phyloP scores from a whole-genome alignment of 176 grass and related monocot genomes.

The Juncus inflexus region DNA sequence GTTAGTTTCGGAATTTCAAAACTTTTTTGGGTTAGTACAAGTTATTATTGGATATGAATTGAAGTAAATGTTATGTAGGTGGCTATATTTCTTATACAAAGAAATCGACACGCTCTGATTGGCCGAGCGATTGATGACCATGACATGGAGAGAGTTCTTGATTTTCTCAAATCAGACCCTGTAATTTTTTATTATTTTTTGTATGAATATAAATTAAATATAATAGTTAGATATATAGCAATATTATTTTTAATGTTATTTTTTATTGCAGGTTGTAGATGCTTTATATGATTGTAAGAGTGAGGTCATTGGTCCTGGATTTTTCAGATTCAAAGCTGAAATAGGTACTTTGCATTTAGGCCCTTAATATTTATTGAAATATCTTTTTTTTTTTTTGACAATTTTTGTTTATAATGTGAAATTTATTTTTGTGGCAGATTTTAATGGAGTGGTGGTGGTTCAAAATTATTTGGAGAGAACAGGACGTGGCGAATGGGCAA shows the following conservation, averaged over 20 bases:
- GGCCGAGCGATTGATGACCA: slow-evolving; percentile 96
- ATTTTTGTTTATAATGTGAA: slow-evolving; percentile 13
- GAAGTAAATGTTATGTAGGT: slow-evolving; percentile 36
- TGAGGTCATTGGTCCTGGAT: slow-evolving; percentile 97
- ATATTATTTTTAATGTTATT: background rate
- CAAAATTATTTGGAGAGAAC: slow-evolving; percentile 98
- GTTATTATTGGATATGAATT: too few species aligned
- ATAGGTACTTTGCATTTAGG: slow-evolving; percentile 47
- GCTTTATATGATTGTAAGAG: slow-evolving; percentile 97
- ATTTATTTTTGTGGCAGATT: slow-evolving; percentile 46
- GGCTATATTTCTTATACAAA: slow-evolving; percentile 99
- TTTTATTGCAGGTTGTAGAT: slow-evolving; percentile 80
- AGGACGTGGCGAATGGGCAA: slow-evolving; percentile 75
- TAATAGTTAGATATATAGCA: background rate
- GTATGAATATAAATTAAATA: slow-evolving; percentile 20
- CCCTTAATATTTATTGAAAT: too few species aligned
- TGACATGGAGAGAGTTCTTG: slow-evolving; percentile 92
- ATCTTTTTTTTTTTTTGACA: slow-evolving; percentile 12
- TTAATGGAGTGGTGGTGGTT: slow-evolving; percentile 95
- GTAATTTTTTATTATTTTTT: slow-evolving; percentile 33
- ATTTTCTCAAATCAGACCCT: slow-evolving; percentile 91
- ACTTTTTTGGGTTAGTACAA: too few species aligned
- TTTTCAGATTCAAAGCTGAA: slow-evolving; percentile 99
- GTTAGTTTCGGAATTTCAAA: too few species aligned
- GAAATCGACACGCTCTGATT: slow-evolving; percentile 91